Conservation (phyloP, 176 grass and related monocot genomes). For the Carex parvula region DNA sequence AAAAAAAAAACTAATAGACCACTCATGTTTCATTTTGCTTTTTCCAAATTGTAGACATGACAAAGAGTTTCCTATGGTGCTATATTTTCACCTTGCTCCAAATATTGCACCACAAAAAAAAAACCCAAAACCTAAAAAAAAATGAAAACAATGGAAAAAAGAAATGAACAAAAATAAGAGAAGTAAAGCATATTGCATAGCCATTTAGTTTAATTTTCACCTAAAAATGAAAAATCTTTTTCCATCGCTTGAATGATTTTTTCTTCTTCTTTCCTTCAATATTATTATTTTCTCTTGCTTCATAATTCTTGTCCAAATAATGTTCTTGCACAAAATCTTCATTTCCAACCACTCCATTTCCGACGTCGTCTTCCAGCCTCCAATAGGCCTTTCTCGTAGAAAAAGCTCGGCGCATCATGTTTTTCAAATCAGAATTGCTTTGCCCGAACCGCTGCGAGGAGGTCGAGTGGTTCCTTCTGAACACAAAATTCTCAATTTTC, state of each 20-base stretch:
- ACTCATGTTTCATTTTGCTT: background rate
- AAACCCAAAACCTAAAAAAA: background rate
- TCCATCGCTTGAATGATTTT: conserved; percentile 11
- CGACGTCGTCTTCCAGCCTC: conserved; percentile 1
- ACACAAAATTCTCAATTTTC: background rate
- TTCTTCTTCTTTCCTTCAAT: conserved; percentile 24
- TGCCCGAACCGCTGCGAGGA: background rate
- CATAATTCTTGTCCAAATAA: background rate
- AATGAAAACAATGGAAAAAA: background rate
- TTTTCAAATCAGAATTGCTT: conserved; percentile 17
- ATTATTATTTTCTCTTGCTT: background rate
- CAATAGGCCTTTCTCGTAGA: conserved; percentile 21
- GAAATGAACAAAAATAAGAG: background rate
- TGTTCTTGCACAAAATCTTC: conserved; percentile 11
- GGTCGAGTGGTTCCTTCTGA: conserved; percentile 13
- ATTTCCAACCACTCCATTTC: background rate
- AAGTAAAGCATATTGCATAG: background rate
- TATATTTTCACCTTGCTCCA: background rate
- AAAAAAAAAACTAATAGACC: background rate
- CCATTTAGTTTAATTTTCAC: background rate
- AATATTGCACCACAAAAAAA: background rate
- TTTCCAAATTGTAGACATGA: background rate
- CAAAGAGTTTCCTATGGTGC: background rate
- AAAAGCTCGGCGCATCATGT: conserved; percentile 24
- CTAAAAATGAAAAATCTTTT: conserved; percentile 27